Evolutionary conservation across 2,329 filamentous ascomycete species (phyloP), one percentile per base, ranked within the genome.

Genomic region (Apiospora marii): DNA sequence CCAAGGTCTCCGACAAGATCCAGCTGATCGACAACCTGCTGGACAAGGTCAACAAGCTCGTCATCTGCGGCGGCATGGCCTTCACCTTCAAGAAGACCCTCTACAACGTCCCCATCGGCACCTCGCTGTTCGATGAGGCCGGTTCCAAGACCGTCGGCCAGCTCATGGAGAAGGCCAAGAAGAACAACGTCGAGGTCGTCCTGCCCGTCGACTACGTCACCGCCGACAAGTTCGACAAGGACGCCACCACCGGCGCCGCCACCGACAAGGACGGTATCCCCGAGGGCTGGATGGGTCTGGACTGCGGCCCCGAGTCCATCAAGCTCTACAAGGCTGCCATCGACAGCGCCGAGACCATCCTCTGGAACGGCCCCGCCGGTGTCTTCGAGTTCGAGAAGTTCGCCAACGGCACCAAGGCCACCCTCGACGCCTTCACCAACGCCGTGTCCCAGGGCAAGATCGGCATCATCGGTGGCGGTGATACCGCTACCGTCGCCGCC

Each of bases 41-140:
- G 78, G 94, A 95, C 85, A 98, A 99, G 91, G 95, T 99, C 84
- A 91, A 99, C 90, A 96, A 92, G 84, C 90, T 99, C 77, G 93
- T 99, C 85, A 93, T 99, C 86, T 98, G 96, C 84, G 96, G 96
- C 82, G 96, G 89, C 80, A 99, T 99, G 96, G 95, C 96, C 75
- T 99, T 98, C 88, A 99, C 96, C 79, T 99, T 99, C 91, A 98
- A 98, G 91, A 99, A 99, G 91, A 96, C 94, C n/a, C 90, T 98
- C 72, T 91, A 98, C 86, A 88, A 90, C 82, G 92, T 98, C 81
- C 90, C 92, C 84, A 99, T 99, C 77, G 96, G 96, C 74, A 92
- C 92, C 87, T 96, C 89, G 70, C 90, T 99, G 80, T 99, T 97
- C 83, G 96, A 99, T 80, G 94, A 98, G 88, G 92, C 92, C 70